A percentile compares a stretch with the other conserved stretches of the same genome.
Conservation (phyloP, 148 eudicot genomes). For the Selenicereus undatus region DNA sequence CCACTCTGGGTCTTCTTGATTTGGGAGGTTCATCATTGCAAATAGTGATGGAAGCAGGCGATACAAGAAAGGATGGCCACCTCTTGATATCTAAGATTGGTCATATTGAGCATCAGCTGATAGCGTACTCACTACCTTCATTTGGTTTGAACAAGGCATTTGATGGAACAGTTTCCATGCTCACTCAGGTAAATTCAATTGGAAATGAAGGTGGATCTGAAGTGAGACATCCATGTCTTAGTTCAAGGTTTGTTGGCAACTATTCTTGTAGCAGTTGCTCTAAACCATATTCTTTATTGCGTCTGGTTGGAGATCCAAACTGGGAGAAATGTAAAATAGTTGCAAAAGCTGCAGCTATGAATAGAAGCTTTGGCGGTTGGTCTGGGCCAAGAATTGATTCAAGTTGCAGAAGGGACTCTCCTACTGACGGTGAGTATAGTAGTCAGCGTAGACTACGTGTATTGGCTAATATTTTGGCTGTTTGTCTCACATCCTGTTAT, state of each 20-base stretch:
- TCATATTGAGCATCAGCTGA: conserved; percentile 39
- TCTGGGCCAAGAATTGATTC: conserved; percentile 30
- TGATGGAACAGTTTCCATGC: conserved; percentile 60
- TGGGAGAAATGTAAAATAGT: conserved; percentile 63
- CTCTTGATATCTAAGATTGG: conserved; percentile 50
- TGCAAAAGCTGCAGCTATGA: conserved; percentile 56
- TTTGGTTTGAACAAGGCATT: conserved; percentile 88
- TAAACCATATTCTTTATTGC: conserved; percentile 19
- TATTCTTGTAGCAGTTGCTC: conserved; percentile 50
- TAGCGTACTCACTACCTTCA: conserved; percentile 60
- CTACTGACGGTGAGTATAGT: conserved; percentile 38
- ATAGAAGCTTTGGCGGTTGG: conserved; percentile 52
- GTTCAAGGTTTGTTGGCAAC: conserved; percentile 42
- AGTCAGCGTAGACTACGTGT: neutral
- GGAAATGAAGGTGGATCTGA: conserved; percentile 38
- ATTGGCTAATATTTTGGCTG: neutral
- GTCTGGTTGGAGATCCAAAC: conserved; percentile 58
- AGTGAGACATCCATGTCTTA: conserved; percentile 72
- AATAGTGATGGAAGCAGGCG: conserved; percentile 48
- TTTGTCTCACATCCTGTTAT: neutral
- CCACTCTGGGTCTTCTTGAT: conserved; percentile 77
- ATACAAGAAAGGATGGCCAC: conserved; percentile 26
- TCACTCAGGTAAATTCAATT: conserved; percentile 37
- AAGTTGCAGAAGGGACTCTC: conserved; percentile 37
- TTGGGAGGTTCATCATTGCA: conserved; percentile 92